phyloP scores from a whole-genome alignment of 202 grass and related monocot species.

The Setaria italica region DNA sequence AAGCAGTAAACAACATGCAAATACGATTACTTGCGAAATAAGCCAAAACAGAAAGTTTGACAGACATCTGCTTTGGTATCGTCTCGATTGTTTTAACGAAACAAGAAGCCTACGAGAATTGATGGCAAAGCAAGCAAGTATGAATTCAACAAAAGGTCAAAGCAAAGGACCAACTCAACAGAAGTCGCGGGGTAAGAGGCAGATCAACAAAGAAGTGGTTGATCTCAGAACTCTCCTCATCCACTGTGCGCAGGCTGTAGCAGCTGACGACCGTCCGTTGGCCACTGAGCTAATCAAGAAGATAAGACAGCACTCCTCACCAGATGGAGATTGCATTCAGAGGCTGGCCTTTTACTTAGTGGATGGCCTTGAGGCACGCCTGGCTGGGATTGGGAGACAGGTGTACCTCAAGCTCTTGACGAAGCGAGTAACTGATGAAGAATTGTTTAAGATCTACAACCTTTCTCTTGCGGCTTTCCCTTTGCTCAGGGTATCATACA shows the following conservation, averaged over 20 bases:
- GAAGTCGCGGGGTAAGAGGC: conserved; percentile 30
- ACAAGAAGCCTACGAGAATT: conserved; percentile 24
- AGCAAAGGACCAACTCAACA: conserved; percentile 15
- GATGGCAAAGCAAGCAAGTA: conserved; percentile 46
- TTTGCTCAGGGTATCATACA: conserved; percentile 35
- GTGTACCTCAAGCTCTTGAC: conserved; percentile 39
- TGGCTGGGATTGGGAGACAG: conserved; percentile 53
- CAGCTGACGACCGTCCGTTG: conserved; percentile 28
- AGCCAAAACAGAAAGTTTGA: conserved; percentile 51
- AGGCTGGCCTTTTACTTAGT: conserved; percentile 62
- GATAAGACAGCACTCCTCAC: conserved; percentile 51
- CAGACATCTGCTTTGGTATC: conserved; percentile 42
- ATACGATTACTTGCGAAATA: conserved; percentile 39
- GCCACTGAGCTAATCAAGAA: conserved; percentile 63
- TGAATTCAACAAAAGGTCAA: conserved; percentile 24
- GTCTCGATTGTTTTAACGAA: neutral
- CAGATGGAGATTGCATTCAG: conserved; percentile 52
- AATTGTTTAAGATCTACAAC: conserved; percentile 44
- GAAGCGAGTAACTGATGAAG: conserved; percentile 5
- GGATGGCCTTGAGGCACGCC: conserved; percentile 61
- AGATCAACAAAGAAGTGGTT: conserved; percentile 43
- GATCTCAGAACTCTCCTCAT: conserved; percentile 55
- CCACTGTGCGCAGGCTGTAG: conserved; percentile 56
- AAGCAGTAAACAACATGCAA: conserved; percentile 35
- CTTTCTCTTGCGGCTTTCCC: conserved; percentile 57